Conservation (phyloP, 768 basidiomycete genomes). For the Sutorius australiensis region DNA sequence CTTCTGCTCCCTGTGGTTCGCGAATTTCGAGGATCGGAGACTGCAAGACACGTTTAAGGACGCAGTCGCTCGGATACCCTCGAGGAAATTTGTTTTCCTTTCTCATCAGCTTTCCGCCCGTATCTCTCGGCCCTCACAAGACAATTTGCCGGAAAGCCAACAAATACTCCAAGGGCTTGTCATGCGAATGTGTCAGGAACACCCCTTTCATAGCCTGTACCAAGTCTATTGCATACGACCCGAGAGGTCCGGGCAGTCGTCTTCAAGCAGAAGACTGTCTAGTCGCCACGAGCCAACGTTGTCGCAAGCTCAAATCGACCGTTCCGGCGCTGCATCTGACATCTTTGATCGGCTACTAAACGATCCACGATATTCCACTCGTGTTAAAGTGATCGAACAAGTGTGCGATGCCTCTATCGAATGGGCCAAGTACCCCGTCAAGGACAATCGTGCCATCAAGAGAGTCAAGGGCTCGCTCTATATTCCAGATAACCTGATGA, state of each 20-base stretch:
- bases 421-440: constrained; percentile 67
- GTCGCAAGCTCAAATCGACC: constrained; percentile 44
- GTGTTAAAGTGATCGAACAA: constrained; percentile 51
- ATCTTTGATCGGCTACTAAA: constrained; percentile 55
- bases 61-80: constrained; percentile 63
- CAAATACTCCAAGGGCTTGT: constrained; percentile 60
- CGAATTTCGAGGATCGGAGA: constrained; percentile 65
- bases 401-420: constrained; percentile 65
- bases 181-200: constrained; percentile 76
- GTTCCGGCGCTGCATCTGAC: constrained; percentile 58
- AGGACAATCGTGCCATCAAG: constrained; percentile 27
- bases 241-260: constrained; percentile 23
- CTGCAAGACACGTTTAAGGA: constrained; percentile 41
- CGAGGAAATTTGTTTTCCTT: constrained; percentile 86
- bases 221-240: constrained; percentile 76
- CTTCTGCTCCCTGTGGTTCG: constrained; percentile 89
- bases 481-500: constrained; percentile 45
- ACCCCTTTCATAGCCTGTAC: constrained; percentile 92
- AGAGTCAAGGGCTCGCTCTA: constrained; percentile 26
- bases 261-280: constrained; percentile 41
- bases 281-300: constrained; percentile 40
- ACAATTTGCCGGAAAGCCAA: constrained; percentile 42
- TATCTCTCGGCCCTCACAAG: constrained; percentile 46
- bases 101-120: constrained; percentile 95
- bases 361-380: constrained; percentile 36